These are phyloP conservation scores for Populus tremula DNA, from an alignment of 345 rosid genomes.

Conservation along the genomic window DNA sequence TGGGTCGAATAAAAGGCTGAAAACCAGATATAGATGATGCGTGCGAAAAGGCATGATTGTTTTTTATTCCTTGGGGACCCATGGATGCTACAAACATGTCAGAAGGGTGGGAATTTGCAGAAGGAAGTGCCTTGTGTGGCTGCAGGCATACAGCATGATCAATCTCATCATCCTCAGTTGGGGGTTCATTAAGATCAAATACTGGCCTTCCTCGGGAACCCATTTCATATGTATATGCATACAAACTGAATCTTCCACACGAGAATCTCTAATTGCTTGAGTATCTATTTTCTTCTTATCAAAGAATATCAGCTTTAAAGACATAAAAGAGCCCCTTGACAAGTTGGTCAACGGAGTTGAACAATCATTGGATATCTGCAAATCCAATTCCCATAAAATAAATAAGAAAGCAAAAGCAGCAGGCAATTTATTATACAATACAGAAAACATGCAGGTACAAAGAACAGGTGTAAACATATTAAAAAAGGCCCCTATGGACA, in stretches of 20 bases:
- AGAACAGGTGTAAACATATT: background rate
- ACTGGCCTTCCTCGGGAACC: constrained; percentile 76
- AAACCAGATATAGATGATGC: constrained; percentile 79
- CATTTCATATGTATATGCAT: constrained; percentile 83
- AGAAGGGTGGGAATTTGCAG: constrained; percentile 41
- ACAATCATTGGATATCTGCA: constrained; percentile 16
- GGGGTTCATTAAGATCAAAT: constrained; percentile 99
- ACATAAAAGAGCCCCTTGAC: constrained; percentile 12
- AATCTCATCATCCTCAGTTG: constrained; percentile 63
- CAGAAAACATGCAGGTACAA: background rate
- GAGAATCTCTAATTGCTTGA: background rate
- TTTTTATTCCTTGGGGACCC: constrained; percentile 43
- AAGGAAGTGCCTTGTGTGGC: constrained; percentile 60
- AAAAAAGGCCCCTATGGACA: background rate
- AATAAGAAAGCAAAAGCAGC: background rate
- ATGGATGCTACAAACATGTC: constrained; percentile 49
- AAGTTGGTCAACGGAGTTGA: constrained; percentile 5
- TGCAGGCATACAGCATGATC: constrained; percentile 43
- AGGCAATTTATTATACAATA: background rate
- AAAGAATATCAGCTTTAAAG: constrained; percentile 13
- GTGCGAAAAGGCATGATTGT: constrained; percentile 65
- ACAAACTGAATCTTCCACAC: constrained; percentile 34
- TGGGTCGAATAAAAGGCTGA: constrained; percentile 80
- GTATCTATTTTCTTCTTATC: constrained; percentile 8
- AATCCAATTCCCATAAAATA: background rate